Percentiles rank a stretch among this genome's conserved stretches.
These are phyloP conservation scores for Colletotrichum orchidophilum DNA, from an alignment of 2,329 filamentous ascomycete species.

Conservation along the genomic window DNA sequence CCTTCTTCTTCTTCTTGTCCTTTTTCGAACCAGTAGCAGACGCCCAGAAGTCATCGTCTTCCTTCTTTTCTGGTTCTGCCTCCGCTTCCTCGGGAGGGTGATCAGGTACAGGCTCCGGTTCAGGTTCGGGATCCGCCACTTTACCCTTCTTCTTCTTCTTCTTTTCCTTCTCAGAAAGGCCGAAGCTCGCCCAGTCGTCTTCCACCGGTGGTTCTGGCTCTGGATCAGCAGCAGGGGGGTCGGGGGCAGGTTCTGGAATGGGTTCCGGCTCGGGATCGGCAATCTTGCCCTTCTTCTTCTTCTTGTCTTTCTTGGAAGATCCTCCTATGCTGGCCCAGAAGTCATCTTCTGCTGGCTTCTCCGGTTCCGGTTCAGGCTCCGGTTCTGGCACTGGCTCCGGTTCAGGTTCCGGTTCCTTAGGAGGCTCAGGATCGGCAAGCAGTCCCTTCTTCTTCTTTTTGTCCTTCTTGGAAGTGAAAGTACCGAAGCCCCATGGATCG, in stretches of 20 bases:
- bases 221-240: constrained; percentile 36
- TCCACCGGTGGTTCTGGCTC: constrained; percentile 22
- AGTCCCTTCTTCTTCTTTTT: constrained; percentile 50
- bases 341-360: constrained; percentile 38
- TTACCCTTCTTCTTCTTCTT: constrained; percentile 39
- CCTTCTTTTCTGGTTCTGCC: constrained; percentile 44
- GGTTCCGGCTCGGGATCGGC: constrained; percentile 29
- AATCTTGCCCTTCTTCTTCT: constrained; percentile 43
- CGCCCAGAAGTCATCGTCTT: constrained; percentile 45
- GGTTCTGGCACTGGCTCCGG: constrained; percentile 38
- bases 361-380: constrained; percentile 37
- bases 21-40: constrained; percentile 40
- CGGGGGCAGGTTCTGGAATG: constrained; percentile 15
- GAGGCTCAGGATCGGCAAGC: constrained; percentile 37
- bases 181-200: constrained; percentile 40
- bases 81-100: constrained; percentile 35
- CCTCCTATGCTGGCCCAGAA: constrained; percentile 44
- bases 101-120: constrained; percentile 18
- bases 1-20: constrained; percentile 43
- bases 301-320: constrained; percentile 43
- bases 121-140: constrained; percentile 36
- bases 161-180: constrained; percentile 44
- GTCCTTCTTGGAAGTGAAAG: constrained; percentile 42
- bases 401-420: constrained; percentile 36
- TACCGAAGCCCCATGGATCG: constrained; percentile 36